Evolutionary conservation across 2,329 filamentous ascomycete species (phyloP).

Genomic region (Didymella pomorum): DNA sequence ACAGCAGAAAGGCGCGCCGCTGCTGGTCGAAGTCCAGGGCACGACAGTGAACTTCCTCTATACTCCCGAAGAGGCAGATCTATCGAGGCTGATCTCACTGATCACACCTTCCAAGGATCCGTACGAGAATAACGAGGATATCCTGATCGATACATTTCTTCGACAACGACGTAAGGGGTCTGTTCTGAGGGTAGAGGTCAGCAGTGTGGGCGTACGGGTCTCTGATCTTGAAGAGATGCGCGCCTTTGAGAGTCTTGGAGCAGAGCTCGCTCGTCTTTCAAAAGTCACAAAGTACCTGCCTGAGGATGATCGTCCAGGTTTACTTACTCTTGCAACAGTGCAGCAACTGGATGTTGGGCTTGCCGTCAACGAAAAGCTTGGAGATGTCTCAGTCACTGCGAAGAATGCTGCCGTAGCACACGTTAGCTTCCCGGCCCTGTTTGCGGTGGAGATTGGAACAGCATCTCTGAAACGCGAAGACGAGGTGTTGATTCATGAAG

Average conservation of each 20-base stretch:
- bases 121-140: slow-evolving; percentile 89
- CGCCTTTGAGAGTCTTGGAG: slow-evolving; percentile 73
- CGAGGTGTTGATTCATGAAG: slow-evolving; percentile 75
- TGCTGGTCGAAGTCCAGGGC: slow-evolving; percentile 69
- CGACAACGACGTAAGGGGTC: slow-evolving; percentile 86
- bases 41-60: slow-evolving; percentile 75
- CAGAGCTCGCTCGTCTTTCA: slow-evolving; percentile 82
- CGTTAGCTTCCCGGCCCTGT: slow-evolving; percentile 82
- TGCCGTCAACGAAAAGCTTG: slow-evolving; percentile 73
- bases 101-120: slow-evolving; percentile 92
- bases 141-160: slow-evolving; percentile 90
- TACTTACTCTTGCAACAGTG: slow-evolving; percentile 77
- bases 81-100: slow-evolving; percentile 81
- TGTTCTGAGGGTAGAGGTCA: slow-evolving; percentile 75
- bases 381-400: slow-evolving; percentile 58
- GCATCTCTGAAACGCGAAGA: slow-evolving; percentile 70
- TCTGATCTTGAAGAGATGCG: slow-evolving; percentile 70
- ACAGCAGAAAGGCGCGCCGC: slow-evolving; percentile 64
- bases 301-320: slow-evolving; percentile 90
- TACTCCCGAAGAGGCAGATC: slow-evolving; percentile 77
- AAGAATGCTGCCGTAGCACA: slow-evolving; percentile 55
- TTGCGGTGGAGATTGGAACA: slow-evolving; percentile 76
- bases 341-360: slow-evolving; percentile 68
- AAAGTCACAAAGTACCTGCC: slow-evolving; percentile 93
- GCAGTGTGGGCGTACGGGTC: slow-evolving; percentile 69